These are phyloP conservation scores for Graphilbum ipis-grandicollis DNA, from an alignment of 2,329 filamentous ascomycete species.

Conservation along the genomic window DNA sequence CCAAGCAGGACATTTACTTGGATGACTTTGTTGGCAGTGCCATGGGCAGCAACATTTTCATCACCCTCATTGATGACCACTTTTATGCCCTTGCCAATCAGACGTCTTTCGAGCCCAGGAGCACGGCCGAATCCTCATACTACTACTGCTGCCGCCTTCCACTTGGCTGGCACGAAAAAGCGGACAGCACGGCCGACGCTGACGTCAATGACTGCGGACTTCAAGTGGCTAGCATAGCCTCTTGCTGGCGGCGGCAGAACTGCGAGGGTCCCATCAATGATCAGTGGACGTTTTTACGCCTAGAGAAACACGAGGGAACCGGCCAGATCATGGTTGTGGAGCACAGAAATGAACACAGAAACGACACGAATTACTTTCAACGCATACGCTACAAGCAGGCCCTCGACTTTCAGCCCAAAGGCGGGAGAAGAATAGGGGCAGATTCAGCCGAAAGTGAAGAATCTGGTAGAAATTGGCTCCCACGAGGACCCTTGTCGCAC, in stretches of 20 bases:
- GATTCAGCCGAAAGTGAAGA: no score
- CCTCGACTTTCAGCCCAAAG: slow-evolving; percentile 23
- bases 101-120: slow-evolving; percentile 31
- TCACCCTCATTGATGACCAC: slow-evolving; percentile 47
- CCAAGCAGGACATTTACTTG: slow-evolving; percentile 29
- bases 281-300: slow-evolving; percentile 50
- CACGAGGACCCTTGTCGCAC: no score
- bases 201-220: no score
- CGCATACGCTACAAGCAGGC: slow-evolving; percentile 49
- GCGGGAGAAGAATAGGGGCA: no score
- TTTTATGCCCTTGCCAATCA: slow-evolving; percentile 58
- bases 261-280: slow-evolving; percentile 57
- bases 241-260: slow-evolving; percentile 49
- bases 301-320: slow-evolving; percentile 41
- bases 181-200: no score
- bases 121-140: slow-evolving; percentile 49
- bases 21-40: slow-evolving; percentile 44
- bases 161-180: no score
- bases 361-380: slow-evolving; percentile 29
- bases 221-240: slow-evolving; percentile 24
- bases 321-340: slow-evolving; percentile 46
- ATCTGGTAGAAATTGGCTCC: no score
- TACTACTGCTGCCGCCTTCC: slow-evolving; percentile 51
- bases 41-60: slow-evolving; percentile 50
- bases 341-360: slow-evolving; percentile 48